A percentile compares a stretch with the other conserved stretches of the same genome.
phyloP scores from a whole-genome alignment of 2,329 filamentous ascomycete species.

The Botrytis fabae region DNA sequence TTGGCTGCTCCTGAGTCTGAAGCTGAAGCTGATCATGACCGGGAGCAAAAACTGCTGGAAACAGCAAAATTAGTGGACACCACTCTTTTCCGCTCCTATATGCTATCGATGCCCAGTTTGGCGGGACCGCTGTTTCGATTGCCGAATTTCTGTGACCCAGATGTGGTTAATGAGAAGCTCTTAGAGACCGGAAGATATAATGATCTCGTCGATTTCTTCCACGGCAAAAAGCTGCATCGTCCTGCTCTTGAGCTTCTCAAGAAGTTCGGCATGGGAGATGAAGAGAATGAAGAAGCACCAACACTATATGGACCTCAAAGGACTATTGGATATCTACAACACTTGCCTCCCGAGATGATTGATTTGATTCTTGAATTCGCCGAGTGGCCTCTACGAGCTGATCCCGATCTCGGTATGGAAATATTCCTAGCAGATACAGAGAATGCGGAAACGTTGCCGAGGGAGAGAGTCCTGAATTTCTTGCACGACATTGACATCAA shows the following conservation, averaged over 20 bases:
- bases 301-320: slow-evolving; percentile 75
- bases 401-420: slow-evolving; percentile 80
- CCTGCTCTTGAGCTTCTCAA: slow-evolving; percentile 80
- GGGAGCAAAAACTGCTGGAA: slow-evolving; percentile 69
- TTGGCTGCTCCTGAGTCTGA: slow-evolving; percentile 47
- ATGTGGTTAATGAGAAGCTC: slow-evolving; percentile 90
- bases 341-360: slow-evolving; percentile 80
- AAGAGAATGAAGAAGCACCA: slow-evolving; percentile 52
- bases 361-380: slow-evolving; percentile 90
- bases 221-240: slow-evolving; percentile 89
- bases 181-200: slow-evolving; percentile 86
- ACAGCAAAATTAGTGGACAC: slow-evolving; percentile 89
- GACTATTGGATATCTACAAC: slow-evolving; percentile 88
- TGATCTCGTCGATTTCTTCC: slow-evolving; percentile 95
- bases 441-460: slow-evolving; percentile 86
- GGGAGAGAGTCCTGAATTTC: slow-evolving; percentile 73
- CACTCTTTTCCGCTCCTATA: slow-evolving; percentile 89
- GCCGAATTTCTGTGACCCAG: slow-evolving; percentile 94
- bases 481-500: slow-evolving; percentile 66
- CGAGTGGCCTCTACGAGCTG: slow-evolving; percentile 76
- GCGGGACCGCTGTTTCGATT: slow-evolving; percentile 91
- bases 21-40: slow-evolving; percentile 51
- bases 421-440: slow-evolving; percentile 91
- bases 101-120: slow-evolving; percentile 84
- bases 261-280: slow-evolving; percentile 69